phyloP scores from a whole-genome alignment of 129 eudicot species.

The Escallonia herrerae region DNA sequence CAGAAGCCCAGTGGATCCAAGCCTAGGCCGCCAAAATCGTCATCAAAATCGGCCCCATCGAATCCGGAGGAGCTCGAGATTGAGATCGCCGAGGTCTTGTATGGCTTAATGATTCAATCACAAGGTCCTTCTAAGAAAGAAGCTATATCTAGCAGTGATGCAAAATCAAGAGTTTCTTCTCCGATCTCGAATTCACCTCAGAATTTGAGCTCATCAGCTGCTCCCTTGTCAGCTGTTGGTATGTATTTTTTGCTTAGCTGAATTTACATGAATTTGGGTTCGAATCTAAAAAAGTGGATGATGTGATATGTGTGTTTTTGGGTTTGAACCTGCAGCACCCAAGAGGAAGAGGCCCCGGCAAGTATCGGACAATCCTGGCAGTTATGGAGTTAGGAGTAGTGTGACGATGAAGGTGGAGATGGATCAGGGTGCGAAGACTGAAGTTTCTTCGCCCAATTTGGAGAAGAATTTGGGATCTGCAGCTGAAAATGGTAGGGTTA shows the following conservation, averaged over 20 bases:
- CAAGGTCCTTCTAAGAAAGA: conserved; percentile 73
- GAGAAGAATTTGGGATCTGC: conserved; percentile 45
- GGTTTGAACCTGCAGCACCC: conserved; percentile 49
- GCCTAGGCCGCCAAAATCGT: conserved; percentile 65
- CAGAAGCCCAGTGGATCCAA: conserved; percentile 67
- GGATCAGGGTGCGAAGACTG: conserved; percentile 53
- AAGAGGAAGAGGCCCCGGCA: conserved; percentile 88
- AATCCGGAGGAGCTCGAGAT: conserved; percentile 94
- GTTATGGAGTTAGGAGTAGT: conserved; percentile 41
- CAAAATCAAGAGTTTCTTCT: conserved; percentile 62
- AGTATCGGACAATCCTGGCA: conserved; percentile 48
- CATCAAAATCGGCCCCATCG: conserved; percentile 60
- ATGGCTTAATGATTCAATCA: conserved; percentile 81
- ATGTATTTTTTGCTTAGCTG: conserved; percentile 4
- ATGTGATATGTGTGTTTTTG: not conserved
- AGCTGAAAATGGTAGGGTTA: conserved; percentile 45
- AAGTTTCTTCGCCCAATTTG: conserved; percentile 46
- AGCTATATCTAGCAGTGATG: conserved; percentile 42
- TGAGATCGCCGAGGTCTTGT: conserved; percentile 91
- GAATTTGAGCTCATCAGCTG: conserved; percentile 34
- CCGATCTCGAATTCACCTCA: conserved; percentile 45
- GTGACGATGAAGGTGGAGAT: conserved; percentile 38
- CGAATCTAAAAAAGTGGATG: not conserved
- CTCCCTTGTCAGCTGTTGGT: conserved; percentile 49
- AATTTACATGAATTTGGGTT: too few species aligned